Conservation (phyloP, 2,329 filamentous ascomycete species). For the Diplocarpon mali region DNA sequence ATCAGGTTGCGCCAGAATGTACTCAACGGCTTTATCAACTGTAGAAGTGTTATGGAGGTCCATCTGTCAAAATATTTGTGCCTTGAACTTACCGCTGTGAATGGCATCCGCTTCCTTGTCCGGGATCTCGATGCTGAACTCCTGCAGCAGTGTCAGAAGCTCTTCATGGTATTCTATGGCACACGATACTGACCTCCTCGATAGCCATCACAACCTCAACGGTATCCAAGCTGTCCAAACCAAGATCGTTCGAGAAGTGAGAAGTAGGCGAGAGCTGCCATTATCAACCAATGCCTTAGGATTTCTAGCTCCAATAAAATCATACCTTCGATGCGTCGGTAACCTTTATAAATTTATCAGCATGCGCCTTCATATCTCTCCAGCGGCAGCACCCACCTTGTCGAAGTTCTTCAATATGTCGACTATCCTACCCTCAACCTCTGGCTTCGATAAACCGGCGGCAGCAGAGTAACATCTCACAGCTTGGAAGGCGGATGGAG, state of each 20-base stretch:
- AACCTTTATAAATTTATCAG: constrained; percentile 40
- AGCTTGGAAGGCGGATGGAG: constrained; percentile 54
- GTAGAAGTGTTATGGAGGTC: constrained; percentile 23
- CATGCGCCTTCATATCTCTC: constrained; percentile 7
- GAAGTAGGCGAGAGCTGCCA: constrained; percentile 66
- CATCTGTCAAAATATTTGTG: not conserved
- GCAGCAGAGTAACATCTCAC: constrained; percentile 81
- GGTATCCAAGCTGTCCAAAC: constrained; percentile 92
- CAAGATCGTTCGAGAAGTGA: constrained; percentile 96
- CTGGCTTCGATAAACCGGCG: constrained; percentile 64
- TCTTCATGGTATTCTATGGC: not conserved
- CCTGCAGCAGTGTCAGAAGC: constrained; percentile 28
- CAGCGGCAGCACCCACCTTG: constrained; percentile 54
- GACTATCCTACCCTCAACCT: constrained; percentile 87
- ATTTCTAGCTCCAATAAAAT: not conserved
- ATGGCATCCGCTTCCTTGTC: constrained; percentile 71
- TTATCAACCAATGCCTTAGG: not conserved
- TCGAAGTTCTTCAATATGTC: constrained; percentile 92
- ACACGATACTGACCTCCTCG: constrained; percentile 60
- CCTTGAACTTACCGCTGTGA: constrained; percentile 54
- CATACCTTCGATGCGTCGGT: constrained; percentile 53
- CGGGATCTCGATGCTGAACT: constrained; percentile 69
- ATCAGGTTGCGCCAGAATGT: constrained; percentile 65
- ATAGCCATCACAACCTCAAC: constrained; percentile 99
- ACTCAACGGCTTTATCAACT: constrained; percentile 69